A percentile compares a stretch with the other conserved stretches of the same genome.
phyloP scores from a whole-genome alignment of 306 rosid species.

The Prinsepia uniflora region DNA sequence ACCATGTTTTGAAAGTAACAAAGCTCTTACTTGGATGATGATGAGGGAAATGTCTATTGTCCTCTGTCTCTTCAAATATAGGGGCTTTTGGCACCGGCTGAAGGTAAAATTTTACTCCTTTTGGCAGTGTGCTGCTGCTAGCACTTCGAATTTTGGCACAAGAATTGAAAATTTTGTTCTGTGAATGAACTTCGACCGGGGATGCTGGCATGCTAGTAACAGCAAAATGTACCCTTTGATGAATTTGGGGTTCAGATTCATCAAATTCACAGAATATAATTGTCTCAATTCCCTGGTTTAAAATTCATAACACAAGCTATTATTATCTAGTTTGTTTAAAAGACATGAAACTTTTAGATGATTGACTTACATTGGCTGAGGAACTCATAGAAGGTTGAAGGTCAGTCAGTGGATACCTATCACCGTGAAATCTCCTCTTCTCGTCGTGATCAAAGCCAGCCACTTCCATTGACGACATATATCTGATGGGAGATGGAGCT shows the following conservation, averaged over 20 bases:
- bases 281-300: slow-evolving; percentile 41
- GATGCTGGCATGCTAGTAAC: slow-evolving; percentile 77
- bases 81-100: slow-evolving; percentile 55
- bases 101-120: slow-evolving; percentile 43
- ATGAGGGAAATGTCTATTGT: slow-evolving; percentile 12
- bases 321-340: no score
- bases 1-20: slow-evolving; percentile 79
- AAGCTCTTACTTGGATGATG: slow-evolving; percentile 49
- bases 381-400: slow-evolving; percentile 25
- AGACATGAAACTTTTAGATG: not conserved
- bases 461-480: slow-evolving; percentile 47
- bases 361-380: slow-evolving; percentile 38
- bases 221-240: slow-evolving; percentile 48
- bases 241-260: slow-evolving; percentile 35
- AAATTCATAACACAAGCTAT: not conserved
- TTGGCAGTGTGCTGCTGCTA: slow-evolving; percentile 20
- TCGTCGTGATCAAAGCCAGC: slow-evolving; percentile 46
- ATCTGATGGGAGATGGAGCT: slow-evolving; percentile 53
- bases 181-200: slow-evolving; percentile 28
- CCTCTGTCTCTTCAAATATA: slow-evolving; percentile 13
- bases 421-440: slow-evolving; percentile 11
- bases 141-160: slow-evolving; percentile 1
- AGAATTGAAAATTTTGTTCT: slow-evolving; percentile 15
- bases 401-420: slow-evolving; percentile 20
- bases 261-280: slow-evolving; percentile 8